These are phyloP conservation scores for Colletotrichum sp. DNA, from an alignment of 2,329 filamentous ascomycete species.

Conservation along the genomic window DNA sequence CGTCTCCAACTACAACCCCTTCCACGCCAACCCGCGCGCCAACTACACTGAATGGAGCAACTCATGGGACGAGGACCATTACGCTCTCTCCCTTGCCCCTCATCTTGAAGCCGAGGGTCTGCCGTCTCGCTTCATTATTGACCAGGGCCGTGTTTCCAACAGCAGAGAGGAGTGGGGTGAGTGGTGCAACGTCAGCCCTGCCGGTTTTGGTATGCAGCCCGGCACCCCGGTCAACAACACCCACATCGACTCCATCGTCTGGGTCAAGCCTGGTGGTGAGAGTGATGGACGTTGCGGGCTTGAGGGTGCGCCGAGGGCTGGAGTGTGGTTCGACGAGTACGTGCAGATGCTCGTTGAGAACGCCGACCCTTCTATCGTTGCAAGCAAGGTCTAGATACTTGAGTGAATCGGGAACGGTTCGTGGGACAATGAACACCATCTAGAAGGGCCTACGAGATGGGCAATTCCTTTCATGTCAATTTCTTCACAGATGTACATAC, in stretches of 20 bases:
- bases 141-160: constrained; percentile 46
- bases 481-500: background rate
- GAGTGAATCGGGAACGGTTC: background rate
- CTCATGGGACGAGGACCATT: constrained; percentile 45
- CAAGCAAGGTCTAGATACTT: background rate
- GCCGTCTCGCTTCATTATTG: constrained; percentile 48
- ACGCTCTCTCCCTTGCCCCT: constrained; percentile 40
- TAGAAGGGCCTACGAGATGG: background rate
- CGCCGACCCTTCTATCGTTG: constrained; percentile 28
- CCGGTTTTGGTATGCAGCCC: constrained; percentile 42
- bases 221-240: constrained; percentile 38
- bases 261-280: constrained; percentile 50
- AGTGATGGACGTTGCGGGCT: constrained; percentile 44
- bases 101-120: constrained; percentile 41
- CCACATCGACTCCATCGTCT: constrained; percentile 45
- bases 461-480: background rate
- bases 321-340: constrained; percentile 46
- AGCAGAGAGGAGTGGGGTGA: constrained; percentile 43
- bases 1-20: constrained; percentile 46
- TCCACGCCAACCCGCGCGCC: constrained; percentile 38
- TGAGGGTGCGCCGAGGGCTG: constrained; percentile 39
- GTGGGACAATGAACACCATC: background rate
- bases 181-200: constrained; percentile 47
- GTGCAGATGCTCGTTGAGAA: constrained; percentile 43
- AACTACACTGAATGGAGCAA: constrained; percentile 44